phyloP scores from a whole-genome alignment of 306 rosid species.

The Castanea sativa region DNA sequence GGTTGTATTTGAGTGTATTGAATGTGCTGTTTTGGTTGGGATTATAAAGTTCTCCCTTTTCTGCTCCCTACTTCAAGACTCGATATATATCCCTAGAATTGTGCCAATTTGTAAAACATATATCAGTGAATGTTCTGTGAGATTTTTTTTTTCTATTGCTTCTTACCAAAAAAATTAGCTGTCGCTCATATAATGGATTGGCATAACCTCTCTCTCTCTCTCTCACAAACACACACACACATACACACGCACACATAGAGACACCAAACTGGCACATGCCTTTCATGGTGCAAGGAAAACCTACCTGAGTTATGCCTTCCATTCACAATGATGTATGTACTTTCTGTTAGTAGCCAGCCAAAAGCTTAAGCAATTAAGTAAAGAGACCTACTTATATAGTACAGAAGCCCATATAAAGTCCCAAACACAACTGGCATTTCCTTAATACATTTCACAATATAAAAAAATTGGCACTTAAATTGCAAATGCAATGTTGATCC shows the following conservation, averaged over 20 bases:
- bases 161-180: background rate
- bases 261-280: background rate
- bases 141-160: background rate
- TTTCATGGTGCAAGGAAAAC: background rate
- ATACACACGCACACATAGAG: background rate
- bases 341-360: too few relatives aligned
- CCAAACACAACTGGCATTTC: background rate
- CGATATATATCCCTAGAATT: too few relatives aligned
- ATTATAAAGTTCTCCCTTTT: constrained; percentile 1
- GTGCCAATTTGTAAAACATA: too few relatives aligned
- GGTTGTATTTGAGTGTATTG: constrained; percentile 19
- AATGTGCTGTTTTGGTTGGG: constrained; percentile 21
- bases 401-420: background rate
- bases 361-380: too few relatives aligned
- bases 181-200: background rate
- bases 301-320: background rate
- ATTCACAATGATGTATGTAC: background rate
- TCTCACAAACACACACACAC: background rate
- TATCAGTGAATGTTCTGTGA: too few relatives aligned
- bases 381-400: background rate
- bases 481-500: background rate
- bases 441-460: background rate
- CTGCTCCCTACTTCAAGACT: too few relatives aligned
- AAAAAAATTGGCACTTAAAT: background rate
- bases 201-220: background rate